Evolutionary conservation across 2,329 filamentous ascomycete species (phyloP).

Genomic region (Ampelomyces quisqualis): DNA sequence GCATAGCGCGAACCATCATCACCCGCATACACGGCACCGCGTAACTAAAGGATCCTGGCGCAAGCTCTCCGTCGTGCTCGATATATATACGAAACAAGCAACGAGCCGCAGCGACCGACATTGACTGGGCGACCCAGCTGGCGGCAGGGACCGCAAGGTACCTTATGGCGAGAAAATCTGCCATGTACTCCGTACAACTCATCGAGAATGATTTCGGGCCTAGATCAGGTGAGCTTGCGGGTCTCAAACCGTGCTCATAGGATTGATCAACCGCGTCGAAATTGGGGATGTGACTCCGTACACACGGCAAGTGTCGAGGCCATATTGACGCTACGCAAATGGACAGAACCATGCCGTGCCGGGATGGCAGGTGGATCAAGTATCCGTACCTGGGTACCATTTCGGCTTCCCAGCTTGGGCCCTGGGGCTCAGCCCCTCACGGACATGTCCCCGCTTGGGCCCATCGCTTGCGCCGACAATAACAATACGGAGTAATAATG

Average conservation of each 20-base stretch:
- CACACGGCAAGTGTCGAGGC: slow-evolving; percentile 22
- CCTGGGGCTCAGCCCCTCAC: slow-evolving; percentile 20
- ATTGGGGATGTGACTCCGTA: slow-evolving; percentile 6
- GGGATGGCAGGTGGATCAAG: slow-evolving; percentile 31
- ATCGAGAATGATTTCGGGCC: no score
- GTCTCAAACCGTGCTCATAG: slow-evolving; percentile 5
- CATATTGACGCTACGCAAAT: slow-evolving; percentile 15
- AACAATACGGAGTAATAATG: no score
- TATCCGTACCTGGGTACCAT: slow-evolving; percentile 19
- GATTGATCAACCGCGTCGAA: neutral
- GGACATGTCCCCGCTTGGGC: slow-evolving; percentile 26
- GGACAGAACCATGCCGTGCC: slow-evolving; percentile 19
- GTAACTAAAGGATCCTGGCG: slow-evolving; percentile 20
- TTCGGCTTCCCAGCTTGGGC: slow-evolving; percentile 18
- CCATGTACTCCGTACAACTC: neutral
- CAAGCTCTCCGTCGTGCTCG: slow-evolving; percentile 10
- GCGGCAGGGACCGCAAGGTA: neutral
- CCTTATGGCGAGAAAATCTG: neutral
- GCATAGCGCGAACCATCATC: slow-evolving; percentile 40
- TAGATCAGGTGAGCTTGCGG: slow-evolving; percentile 12
- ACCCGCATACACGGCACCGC: slow-evolving; percentile 24
- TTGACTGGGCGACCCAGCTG: slow-evolving; percentile 1
- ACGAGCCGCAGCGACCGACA: no score
- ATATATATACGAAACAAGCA: no score
- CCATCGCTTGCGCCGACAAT: slow-evolving; percentile 13